Conservation (phyloP, 2,329 filamentous ascomycete species). For the Esteya vermicola region DNA sequence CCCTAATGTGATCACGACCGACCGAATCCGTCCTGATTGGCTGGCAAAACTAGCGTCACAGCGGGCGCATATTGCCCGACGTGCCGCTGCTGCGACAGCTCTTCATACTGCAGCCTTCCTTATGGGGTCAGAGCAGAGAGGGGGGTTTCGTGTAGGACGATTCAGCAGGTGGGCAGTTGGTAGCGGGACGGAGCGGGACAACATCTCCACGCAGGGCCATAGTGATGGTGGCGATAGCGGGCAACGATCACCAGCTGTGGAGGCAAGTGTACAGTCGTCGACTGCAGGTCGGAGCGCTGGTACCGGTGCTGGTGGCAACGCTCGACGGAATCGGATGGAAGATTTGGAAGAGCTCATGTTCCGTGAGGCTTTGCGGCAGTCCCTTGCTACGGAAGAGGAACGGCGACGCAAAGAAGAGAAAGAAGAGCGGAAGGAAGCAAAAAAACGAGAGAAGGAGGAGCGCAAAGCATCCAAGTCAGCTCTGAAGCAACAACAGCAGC, state of each 20-base stretch:
- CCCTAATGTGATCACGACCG: conserved; percentile 79
- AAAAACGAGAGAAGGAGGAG: conserved; percentile 72
- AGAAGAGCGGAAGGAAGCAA: conserved; percentile 66
- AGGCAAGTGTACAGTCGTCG: conserved; percentile 19
- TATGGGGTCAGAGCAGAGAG: conserved; percentile 46
- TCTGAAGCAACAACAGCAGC: conserved; percentile 21
- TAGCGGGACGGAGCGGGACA: conserved; percentile 16
- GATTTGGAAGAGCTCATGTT: conserved; percentile 98
- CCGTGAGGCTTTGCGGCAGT: conserved; percentile 85
- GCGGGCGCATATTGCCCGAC: conserved; percentile 67
- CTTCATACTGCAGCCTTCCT: conserved; percentile 90
- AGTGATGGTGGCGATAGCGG: conserved; percentile 13
- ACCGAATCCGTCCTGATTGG: conserved; percentile 89
- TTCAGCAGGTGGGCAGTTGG: conserved; percentile 41
- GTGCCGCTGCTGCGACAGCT: conserved; percentile 85
- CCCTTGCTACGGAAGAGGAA: conserved; percentile 85
- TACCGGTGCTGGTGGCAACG: conserved; percentile 27
- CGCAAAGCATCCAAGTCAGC: conserved; percentile 62
- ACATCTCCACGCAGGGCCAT: conserved; percentile 13
- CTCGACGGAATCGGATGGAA: conserved; percentile 47
- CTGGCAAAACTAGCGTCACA: conserved; percentile 75
- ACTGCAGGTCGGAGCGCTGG: conserved; percentile 15
- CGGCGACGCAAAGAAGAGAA: conserved; percentile 76
- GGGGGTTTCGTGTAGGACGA: conserved; percentile 38
- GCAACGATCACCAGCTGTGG: conserved; percentile 12